Conservation (phyloP, 805 yeast species). For the Candida sonorensis region DNA sequence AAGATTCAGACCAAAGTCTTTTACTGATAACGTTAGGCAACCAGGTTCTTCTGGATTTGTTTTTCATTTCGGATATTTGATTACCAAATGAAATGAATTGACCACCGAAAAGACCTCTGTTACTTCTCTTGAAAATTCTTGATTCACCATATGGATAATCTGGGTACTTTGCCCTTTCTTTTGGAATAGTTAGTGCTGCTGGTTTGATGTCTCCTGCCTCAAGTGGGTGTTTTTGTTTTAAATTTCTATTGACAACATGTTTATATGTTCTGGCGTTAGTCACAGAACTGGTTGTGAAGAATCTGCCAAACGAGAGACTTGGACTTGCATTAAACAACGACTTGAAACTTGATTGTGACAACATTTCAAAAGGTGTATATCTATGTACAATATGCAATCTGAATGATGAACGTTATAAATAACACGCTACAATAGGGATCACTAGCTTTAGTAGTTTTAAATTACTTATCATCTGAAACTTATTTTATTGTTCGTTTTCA, state of each 20-base stretch:
- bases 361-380: not conserved
- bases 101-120: slow-evolving; percentile 89
- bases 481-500: too few relatives aligned
- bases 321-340: slow-evolving; percentile 1
- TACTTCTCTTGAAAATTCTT: slow-evolving; percentile 70
- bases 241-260: slow-evolving; percentile 40
- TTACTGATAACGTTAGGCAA: slow-evolving; percentile 74
- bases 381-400: too few relatives aligned
- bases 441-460: too few relatives aligned
- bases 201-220: slow-evolving; percentile 51
- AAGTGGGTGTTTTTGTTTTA: slow-evolving; percentile 36
- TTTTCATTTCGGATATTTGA: slow-evolving; percentile 66
- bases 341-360: not conserved
- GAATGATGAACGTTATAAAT: too few relatives aligned
- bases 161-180: slow-evolving; percentile 41
- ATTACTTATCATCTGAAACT: not conserved
- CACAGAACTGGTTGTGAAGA: slow-evolving; percentile 17
- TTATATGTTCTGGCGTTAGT: slow-evolving; percentile 26
- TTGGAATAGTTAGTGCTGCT: slow-evolving; percentile 33
- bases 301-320: slow-evolving; percentile 8
- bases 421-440: too few relatives aligned
- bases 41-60: slow-evolving; percentile 69
- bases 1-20: slow-evolving; percentile 77
- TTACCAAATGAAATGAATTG: slow-evolving; percentile 72
- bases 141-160: slow-evolving; percentile 78